phyloP scores from a whole-genome alignment of 1,284 basidiomycete species.

The Amylostereum areolatum region DNA sequence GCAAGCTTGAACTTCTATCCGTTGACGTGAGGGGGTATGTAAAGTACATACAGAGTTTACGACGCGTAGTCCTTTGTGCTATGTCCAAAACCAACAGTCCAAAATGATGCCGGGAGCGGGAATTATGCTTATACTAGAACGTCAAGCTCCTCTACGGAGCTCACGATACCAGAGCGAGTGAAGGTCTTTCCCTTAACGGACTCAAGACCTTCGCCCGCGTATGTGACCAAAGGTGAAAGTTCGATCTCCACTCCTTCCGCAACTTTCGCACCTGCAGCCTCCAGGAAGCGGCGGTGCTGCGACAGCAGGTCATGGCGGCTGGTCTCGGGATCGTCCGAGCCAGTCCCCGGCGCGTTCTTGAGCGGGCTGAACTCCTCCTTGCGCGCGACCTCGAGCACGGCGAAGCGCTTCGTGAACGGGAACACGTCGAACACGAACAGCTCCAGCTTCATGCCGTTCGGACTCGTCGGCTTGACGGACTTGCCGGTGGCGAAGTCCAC shows the following conservation, averaged over 20 bases:
- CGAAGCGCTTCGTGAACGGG: conserved; percentile 82
- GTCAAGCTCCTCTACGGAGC: conserved; percentile 44
- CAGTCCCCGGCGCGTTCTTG: conserved; percentile 95
- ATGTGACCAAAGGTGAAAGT: conserved; percentile 48
- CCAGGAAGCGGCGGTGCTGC: conserved; percentile 87
- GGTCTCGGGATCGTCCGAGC: conserved; percentile 91
- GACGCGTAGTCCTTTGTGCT: background rate
- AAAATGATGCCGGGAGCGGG: too few relatives aligned
- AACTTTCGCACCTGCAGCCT: conserved; percentile 72
- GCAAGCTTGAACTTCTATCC: too few relatives aligned
- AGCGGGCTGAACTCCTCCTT: conserved; percentile 93
- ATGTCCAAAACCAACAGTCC: too few relatives aligned
- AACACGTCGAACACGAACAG: conserved; percentile 99
- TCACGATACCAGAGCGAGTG: conserved; percentile 51
- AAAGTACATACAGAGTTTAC: background rate
- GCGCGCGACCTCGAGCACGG: conserved; percentile 86
- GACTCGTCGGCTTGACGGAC: conserved; percentile 72
- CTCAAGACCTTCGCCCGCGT: conserved; percentile 90
- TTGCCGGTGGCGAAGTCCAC: conserved; percentile 66
- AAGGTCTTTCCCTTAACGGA: conserved; percentile 75
- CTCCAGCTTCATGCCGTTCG: conserved; percentile 99
- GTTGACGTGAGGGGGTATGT: conserved; percentile 5
- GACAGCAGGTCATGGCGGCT: conserved; percentile 85
- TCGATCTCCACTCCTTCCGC: conserved; percentile 48
- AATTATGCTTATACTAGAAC: conserved; percentile 26